Evolutionary conservation across 2,329 filamentous ascomycete species (phyloP).

Genomic region (Falciphora oryzae): DNA sequence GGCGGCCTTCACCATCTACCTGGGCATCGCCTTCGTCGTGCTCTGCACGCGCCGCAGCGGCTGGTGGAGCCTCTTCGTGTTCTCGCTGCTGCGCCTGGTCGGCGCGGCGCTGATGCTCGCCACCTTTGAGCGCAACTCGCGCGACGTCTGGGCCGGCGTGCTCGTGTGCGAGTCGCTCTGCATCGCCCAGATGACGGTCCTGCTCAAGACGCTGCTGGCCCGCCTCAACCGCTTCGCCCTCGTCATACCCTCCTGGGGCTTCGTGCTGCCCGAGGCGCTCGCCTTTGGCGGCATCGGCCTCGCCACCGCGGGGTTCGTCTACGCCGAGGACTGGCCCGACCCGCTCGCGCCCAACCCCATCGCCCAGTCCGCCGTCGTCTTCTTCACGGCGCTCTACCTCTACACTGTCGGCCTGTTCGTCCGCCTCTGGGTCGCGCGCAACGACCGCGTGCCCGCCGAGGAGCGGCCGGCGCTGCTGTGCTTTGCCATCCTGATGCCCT

Average conservation of each 20-base stretch:
- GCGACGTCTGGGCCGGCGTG: conserved; percentile 17
- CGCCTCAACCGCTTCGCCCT: conserved; percentile 14
- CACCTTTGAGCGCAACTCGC: conserved; percentile 17
- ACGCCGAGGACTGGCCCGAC: conserved; percentile 11
- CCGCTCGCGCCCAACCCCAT: conserved; percentile 10
- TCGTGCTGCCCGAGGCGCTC: conserved; percentile 12
- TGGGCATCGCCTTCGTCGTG: conserved; percentile 19
- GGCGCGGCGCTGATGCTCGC: conserved; percentile 21
- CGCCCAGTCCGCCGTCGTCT: conserved; percentile 11
- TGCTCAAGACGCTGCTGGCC: conserved; percentile 8
- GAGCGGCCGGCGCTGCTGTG: conserved; percentile 24
- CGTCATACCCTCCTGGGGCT: conserved; percentile 15
- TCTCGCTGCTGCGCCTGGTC: conserved; percentile 24
- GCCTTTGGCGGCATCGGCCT: conserved; percentile 12
- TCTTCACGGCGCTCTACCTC: conserved; percentile 11
- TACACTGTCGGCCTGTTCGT: conserved; percentile 15
- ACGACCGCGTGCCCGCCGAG: conserved; percentile 11
- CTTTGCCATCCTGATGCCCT: conserved; percentile 22
- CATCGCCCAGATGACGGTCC: conserved; percentile 22
- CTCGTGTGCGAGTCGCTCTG: conserved; percentile 25
- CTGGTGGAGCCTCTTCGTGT: conserved; percentile 22
- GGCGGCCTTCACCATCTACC: conserved; percentile 22
- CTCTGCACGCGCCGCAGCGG: conserved; percentile 14
- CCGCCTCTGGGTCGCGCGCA: conserved; percentile 12
- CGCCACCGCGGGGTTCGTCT: conserved; percentile 14